Evolutionary conservation across 495 filamentous ascomycete species (phyloP), one percentile per base, ranked within the genome.

Genomic region (Hypoxylon cercidicola): DNA sequence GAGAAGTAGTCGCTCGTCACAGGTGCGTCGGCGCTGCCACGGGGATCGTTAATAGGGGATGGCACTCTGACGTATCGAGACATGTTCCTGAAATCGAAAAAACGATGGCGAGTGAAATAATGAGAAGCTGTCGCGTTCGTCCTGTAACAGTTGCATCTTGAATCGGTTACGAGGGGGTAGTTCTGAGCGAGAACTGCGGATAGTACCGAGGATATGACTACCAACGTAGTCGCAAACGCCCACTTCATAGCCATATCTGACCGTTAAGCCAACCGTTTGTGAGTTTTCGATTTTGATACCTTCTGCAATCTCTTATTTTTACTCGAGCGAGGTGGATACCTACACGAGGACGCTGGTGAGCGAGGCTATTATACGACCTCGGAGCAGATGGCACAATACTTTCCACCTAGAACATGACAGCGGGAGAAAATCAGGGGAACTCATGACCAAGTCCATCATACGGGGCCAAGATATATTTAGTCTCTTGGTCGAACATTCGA

Each of bases 41-140:
- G 51, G 0, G 68, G 32, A 25, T 73, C 72, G 1, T 70, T 58
- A 56, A 80, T 75, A 25, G 77, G 60, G 0, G 65, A 40, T 3
- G 80, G 82, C n/a, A 73, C 73, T 23, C 71, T 63, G 11, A 75
- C 67, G 59, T 78, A 70, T 35, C 77, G 70, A 3, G 68, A 68
- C 48, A 83, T 68, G n/a, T 79, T 78, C 45, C 88, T 84, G 69
- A 87, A 91, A 74, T 90, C 88, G 77, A 82, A 88, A 73, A 91
- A 84, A 44, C 84, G 80, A 77, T 90, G 85, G 71, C 85, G 80
- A 45, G 80, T 80, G 72, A 90, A 90, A 75, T 88, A 88, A 28
- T 82, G 81, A 32, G 75, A 48, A 15, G 72, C 72, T 13, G 78
- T 74, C 12, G 74, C 69, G 63, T 82, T 82, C 19, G 81, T 84